Conservation (phyloP, 129 eudicot species). For the Cynara cardunculus region DNA sequence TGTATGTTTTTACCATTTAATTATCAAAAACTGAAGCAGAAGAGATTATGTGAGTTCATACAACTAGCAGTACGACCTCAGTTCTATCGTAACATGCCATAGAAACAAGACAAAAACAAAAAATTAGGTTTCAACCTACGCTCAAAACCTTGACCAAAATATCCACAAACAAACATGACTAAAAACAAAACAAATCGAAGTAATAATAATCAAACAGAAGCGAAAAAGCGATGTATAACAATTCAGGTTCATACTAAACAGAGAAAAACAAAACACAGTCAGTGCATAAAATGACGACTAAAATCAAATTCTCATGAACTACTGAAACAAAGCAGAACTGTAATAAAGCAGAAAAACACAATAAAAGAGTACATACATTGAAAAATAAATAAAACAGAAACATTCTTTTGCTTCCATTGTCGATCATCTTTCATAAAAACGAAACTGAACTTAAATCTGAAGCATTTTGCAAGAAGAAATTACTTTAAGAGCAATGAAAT, state of each 20-base stretch:
- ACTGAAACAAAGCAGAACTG: background rate
- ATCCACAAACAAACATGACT: conserved; percentile 19
- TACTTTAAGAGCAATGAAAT: background rate
- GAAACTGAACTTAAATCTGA: background rate
- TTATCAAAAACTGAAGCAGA: conserved; percentile 7
- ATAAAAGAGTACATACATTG: conserved; percentile 12
- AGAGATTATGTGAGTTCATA: background rate
- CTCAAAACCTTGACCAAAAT: conserved; percentile 2
- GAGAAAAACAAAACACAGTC: conserved; percentile 4
- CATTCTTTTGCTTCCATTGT: background rate
- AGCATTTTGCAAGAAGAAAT: conserved; percentile 5
- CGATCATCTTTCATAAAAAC: background rate
- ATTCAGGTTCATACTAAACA: conserved; percentile 1
- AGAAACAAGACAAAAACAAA: background rate
- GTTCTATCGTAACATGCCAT: background rate
- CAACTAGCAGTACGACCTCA: background rate
- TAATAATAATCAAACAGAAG: background rate
- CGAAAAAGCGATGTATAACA: conserved; percentile 19
- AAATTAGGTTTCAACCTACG: conserved; percentile 4
- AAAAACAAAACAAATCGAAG: conserved; percentile 18
- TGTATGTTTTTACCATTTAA: conserved; percentile 12
- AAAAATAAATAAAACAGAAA: background rate
- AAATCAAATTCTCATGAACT: background rate
- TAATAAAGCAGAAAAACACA: conserved; percentile 2
- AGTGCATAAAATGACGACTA: background rate